Conservation (phyloP, 257 asterid genomes). For the Euphrasia confusa region DNA sequence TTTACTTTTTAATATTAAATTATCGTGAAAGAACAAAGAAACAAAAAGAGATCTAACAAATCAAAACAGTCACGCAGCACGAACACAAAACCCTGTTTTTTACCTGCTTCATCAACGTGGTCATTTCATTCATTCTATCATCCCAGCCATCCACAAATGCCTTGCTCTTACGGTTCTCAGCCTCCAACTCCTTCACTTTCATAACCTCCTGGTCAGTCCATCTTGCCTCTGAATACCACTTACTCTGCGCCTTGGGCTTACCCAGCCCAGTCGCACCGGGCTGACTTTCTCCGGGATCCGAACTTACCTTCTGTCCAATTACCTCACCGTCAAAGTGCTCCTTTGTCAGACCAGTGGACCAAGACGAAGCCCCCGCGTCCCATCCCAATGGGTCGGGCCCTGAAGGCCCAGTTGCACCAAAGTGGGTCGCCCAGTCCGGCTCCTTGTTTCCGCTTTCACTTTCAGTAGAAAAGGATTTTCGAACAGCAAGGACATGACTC, state of each 20-base stretch:
- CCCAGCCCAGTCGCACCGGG: conserved; percentile 18
- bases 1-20: not conserved
- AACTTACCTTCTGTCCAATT: conserved; percentile 50
- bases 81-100: not conserved
- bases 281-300: conserved; percentile 17
- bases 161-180: conserved; percentile 36
- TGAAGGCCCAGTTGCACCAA: conserved; percentile 38
- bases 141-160: conserved; percentile 58
- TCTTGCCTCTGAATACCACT: conserved; percentile 28
- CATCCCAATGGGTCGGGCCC: conserved; percentile 51
- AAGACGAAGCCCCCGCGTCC: conserved; percentile 55
- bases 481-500: conserved; percentile 23
- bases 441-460: conserved; percentile 27
- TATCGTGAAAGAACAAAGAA: not conserved
- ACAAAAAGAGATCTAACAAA: not conserved
- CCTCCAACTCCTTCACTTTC: conserved; percentile 37
- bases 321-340: conserved; percentile 88
- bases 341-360: conserved; percentile 86
- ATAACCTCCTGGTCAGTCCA: conserved; percentile 52
- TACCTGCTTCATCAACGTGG: conserved; percentile 69
- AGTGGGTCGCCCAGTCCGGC: conserved; percentile 44
- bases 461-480: conserved; percentile 39
- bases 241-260: conserved; percentile 4
- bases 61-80: not conserved
- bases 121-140: conserved; percentile 43